phyloP scores from a whole-genome alignment of 148 eudicot species.

The Chenopodium berlandieri region DNA sequence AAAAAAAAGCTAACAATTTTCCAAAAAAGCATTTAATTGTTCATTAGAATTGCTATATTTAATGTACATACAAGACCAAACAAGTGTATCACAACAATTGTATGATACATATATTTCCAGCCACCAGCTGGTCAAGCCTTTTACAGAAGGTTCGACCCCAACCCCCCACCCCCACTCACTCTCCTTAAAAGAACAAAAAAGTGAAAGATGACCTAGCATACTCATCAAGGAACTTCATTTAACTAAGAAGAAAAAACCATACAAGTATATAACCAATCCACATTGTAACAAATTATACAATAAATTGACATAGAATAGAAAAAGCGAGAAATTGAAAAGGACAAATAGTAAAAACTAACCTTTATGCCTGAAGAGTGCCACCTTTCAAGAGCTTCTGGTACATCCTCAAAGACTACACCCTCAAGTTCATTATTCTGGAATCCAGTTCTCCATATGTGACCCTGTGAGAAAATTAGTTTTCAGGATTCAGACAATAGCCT shows the following conservation, averaged over 20 bases:
- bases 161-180: no score
- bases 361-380: constrained; percentile 85
- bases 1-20: background rate
- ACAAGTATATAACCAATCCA: background rate
- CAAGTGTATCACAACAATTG: background rate
- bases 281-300: background rate
- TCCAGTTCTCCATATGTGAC: constrained; percentile 95
- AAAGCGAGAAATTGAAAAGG: background rate
- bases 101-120: background rate
- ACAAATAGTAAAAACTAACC: constrained; percentile 35
- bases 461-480: constrained; percentile 45
- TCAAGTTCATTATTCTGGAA: constrained; percentile 65
- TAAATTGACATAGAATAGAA: background rate
- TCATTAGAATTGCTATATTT: background rate
- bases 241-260: background rate
- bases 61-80: background rate
- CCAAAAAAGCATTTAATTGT: background rate
- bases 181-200: background rate
- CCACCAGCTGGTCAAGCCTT: background rate
- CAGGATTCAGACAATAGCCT: background rate
- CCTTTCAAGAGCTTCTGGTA: constrained; percentile 79
- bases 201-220: background rate
- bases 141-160: background rate
- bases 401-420: constrained; percentile 82
- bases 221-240: background rate